These are phyloP conservation scores for Pelargonium fulgidum DNA, from an alignment of 441 rosid species.

Conservation along the genomic window DNA sequence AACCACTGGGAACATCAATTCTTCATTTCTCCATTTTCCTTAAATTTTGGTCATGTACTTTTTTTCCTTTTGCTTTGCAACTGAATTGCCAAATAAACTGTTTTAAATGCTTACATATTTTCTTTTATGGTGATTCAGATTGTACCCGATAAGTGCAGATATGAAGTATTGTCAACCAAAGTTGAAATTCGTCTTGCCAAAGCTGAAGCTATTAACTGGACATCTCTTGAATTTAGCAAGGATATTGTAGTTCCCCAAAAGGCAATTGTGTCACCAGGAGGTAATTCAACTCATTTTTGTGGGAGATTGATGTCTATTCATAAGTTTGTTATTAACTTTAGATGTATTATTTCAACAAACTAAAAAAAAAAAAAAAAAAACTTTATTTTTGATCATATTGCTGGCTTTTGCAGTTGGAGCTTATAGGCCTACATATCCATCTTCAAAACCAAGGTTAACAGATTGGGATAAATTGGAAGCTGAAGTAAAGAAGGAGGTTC, in stretches of 20 bases:
- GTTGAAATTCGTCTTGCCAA: constrained; percentile 60
- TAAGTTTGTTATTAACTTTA: background rate
- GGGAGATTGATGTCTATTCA: background rate
- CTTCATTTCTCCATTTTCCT: too few relatives aligned
- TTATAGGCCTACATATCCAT: constrained; percentile 60
- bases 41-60: too few relatives aligned
- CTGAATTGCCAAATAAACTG: too few relatives aligned
- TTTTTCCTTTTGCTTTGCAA: too few relatives aligned
- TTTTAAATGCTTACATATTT: background rate
- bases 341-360: too few relatives aligned
- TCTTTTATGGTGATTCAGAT: constrained; percentile 34
- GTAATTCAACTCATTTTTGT: background rate
- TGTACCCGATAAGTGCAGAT: constrained; percentile 49
- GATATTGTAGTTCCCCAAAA: constrained; percentile 31
- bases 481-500: constrained; percentile 75
- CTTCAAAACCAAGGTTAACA: constrained; percentile 52
- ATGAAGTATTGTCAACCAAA: constrained; percentile 47
- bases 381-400: background rate
- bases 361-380: too few relatives aligned
- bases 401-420: constrained; percentile 25
- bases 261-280: constrained; percentile 37
- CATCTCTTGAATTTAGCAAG: constrained; percentile 46
- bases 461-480: constrained; percentile 96
- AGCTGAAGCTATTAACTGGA: constrained; percentile 55
- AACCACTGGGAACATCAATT: too few relatives aligned